These are phyloP conservation scores for Acorus calamus DNA, from an alignment of 106 monocot genomes.

Conservation along the genomic window DNA sequence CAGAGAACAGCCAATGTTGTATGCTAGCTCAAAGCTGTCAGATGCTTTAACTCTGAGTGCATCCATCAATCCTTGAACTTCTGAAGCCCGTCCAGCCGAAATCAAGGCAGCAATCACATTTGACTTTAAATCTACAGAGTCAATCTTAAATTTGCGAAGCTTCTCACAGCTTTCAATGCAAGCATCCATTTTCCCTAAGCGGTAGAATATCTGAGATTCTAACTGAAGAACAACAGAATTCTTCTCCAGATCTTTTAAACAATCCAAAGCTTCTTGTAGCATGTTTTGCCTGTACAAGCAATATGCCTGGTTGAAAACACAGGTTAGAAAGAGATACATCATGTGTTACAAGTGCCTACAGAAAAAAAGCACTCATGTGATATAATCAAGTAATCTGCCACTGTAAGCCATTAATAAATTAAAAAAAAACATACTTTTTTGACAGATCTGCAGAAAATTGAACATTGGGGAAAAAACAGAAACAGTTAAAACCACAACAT, in stretches of 20 bases:
- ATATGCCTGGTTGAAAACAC: slow-evolving; percentile 43
- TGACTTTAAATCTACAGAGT: slow-evolving; percentile 74
- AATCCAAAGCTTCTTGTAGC: slow-evolving; percentile 61
- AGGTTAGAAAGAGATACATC: too few species aligned
- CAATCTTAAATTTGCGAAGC: slow-evolving; percentile 81
- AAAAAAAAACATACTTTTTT: too few species aligned
- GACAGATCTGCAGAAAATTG: too few species aligned
- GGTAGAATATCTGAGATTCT: slow-evolving; percentile 85
- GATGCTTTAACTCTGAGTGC: slow-evolving; percentile 71
- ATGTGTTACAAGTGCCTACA: too few species aligned
- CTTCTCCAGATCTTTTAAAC: slow-evolving; percentile 50
- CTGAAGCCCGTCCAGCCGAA: slow-evolving; percentile 67
- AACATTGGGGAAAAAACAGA: too few species aligned
- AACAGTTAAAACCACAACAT: too few species aligned
- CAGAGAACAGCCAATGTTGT: slow-evolving; percentile 82
- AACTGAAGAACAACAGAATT: slow-evolving; percentile 60
- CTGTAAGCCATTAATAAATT: too few species aligned
- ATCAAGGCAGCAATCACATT: slow-evolving; percentile 78
- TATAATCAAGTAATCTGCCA: too few species aligned
- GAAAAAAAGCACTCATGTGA: too few species aligned
- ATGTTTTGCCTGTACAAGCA: slow-evolving; percentile 94
- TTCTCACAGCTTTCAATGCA: slow-evolving; percentile 76
- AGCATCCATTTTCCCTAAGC: slow-evolving; percentile 75
- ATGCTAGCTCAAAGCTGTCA: slow-evolving; percentile 78
- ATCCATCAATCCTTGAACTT: slow-evolving; percentile 77